Evolutionary conservation across 495 filamentous ascomycete genomes (phyloP).

Genomic region (Aspergillus carlsbadensis): DNA sequence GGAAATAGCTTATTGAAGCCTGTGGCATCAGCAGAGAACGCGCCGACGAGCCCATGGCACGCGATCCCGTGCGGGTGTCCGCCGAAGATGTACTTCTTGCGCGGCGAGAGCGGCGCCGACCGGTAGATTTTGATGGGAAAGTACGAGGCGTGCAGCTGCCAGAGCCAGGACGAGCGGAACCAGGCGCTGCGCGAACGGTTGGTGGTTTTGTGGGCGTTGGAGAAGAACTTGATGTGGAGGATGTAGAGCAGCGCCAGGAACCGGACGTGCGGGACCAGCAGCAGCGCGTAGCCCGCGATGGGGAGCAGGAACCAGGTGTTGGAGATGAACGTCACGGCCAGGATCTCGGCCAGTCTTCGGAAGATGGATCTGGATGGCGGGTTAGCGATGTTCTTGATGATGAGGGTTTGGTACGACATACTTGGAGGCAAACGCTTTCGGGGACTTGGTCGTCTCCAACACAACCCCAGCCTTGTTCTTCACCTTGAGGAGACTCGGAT

Average conservation of each 20-base stretch:
- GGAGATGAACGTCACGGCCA: constrained; percentile 16
- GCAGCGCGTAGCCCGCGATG: constrained; percentile 18
- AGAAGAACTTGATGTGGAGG: constrained; percentile 66
- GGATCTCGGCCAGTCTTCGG: constrained; percentile 5
- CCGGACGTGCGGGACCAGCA: constrained; percentile 22
- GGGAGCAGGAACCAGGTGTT: constrained; percentile 26
- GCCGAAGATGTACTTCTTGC: constrained; percentile 84
- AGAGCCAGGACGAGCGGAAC: constrained; percentile 54
- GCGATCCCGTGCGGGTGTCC: constrained; percentile 91
- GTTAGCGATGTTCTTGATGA: neutral
- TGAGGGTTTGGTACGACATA: constrained; percentile 5
- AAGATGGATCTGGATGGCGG: constrained; percentile 12
- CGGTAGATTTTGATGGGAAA: constrained; percentile 23
- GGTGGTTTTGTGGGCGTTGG: constrained; percentile 65
- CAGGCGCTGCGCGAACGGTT: constrained; percentile 65
- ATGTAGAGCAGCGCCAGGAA: constrained; percentile 62
- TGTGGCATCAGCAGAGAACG: constrained; percentile 74
- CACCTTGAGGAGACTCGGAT: constrained; percentile 9
- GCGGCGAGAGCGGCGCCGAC: constrained; percentile 52
- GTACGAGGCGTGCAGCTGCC: constrained; percentile 20
- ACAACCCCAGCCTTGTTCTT: constrained; percentile 16
- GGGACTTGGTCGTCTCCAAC: constrained; percentile 10
- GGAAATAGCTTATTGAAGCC: constrained; percentile 84
- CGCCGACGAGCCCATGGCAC: constrained; percentile 74
- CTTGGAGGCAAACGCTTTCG: constrained; percentile 1